A percentile compares a stretch with the other conserved stretches of the same genome.
Evolutionary conservation across 768 basidiomycete genomes (phyloP).

Genomic region (Guyanaporus albipodus): DNA sequence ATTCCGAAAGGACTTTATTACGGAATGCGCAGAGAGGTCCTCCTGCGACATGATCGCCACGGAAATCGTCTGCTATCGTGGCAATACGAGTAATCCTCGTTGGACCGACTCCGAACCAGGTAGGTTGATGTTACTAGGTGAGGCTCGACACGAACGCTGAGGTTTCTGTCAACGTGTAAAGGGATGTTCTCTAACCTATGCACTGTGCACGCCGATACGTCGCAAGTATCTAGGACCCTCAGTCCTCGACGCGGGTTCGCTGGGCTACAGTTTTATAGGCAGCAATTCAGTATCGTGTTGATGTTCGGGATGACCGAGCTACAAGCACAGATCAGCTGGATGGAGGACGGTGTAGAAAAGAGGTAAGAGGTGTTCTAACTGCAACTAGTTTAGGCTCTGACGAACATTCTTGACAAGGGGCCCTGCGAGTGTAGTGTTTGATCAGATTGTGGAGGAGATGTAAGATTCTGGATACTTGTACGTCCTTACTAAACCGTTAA

Average conservation of each 20-base stretch:
- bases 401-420: conserved; percentile 17
- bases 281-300: conserved; percentile 38
- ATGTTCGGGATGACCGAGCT: conserved; percentile 44
- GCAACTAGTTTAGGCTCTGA: not conserved
- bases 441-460: conserved; percentile 30
- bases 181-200: conserved; percentile 28
- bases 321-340: conserved; percentile 45
- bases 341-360: conserved; percentile 31
- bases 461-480: not conserved
- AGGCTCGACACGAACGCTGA: not conserved
- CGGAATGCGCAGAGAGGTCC: conserved; percentile 25
- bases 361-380: conserved; percentile 8
- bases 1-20: conserved; percentile 32
- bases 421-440: conserved; percentile 31
- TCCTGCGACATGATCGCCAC: conserved; percentile 29
- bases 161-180: not conserved
- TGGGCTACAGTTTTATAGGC: conserved; percentile 28
- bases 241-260: conserved; percentile 30
- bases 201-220: conserved; percentile 24
- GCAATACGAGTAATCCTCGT: conserved; percentile 20
- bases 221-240: conserved; percentile 27
- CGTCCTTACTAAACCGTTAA: too few species aligned
- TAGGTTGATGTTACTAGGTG: not conserved
- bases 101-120: conserved; percentile 32
- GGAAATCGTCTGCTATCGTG: conserved; percentile 31